Percentiles rank a stretch among this genome's conserved stretches.
These are phyloP conservation scores for Leccinum obscurum DNA, from an alignment of 768 basidiomycete genomes.

Conservation along the genomic window DNA sequence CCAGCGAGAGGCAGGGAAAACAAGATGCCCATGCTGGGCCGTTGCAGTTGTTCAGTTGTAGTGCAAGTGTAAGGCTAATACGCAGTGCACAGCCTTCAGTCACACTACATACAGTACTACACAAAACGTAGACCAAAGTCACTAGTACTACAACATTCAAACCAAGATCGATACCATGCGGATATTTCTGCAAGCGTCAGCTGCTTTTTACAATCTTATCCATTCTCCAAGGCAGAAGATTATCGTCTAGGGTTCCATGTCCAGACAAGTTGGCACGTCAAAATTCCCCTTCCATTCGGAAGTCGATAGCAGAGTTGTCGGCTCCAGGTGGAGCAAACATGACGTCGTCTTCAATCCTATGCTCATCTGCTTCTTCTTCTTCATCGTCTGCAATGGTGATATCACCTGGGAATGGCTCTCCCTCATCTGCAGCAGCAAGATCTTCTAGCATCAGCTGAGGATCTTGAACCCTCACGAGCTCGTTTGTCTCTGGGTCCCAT, in stretches of 20 bases:
- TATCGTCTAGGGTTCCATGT: not conserved
- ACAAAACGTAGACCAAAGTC: not conserved
- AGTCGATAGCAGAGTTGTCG: not conserved
- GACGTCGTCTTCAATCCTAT: conserved; percentile 13
- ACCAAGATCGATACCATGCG: too few relatives aligned
- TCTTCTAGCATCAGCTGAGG: not conserved
- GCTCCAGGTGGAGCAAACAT: conserved; percentile 15
- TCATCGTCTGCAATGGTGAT: not conserved
- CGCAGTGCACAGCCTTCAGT: too few relatives aligned
- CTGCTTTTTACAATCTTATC: not conserved
- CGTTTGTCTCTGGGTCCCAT: conserved; percentile 6
- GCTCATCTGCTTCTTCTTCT: not conserved
- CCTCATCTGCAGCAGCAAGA: not conserved
- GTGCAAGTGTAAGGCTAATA: not conserved
- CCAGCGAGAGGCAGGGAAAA: conserved; percentile 74
- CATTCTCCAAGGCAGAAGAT: not conserved
- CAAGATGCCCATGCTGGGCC: conserved; percentile 61
- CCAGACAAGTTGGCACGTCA: not conserved
- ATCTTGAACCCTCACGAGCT: conserved; percentile 1
- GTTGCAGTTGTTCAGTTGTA: not conserved
- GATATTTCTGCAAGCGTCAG: not conserved
- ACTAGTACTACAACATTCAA: not conserved
- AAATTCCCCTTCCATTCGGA: conserved; percentile 3
- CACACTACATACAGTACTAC: not conserved
- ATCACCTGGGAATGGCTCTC: not conserved